Conservation (phyloP, 345 rosid species). For the Geranium brycei region DNA sequence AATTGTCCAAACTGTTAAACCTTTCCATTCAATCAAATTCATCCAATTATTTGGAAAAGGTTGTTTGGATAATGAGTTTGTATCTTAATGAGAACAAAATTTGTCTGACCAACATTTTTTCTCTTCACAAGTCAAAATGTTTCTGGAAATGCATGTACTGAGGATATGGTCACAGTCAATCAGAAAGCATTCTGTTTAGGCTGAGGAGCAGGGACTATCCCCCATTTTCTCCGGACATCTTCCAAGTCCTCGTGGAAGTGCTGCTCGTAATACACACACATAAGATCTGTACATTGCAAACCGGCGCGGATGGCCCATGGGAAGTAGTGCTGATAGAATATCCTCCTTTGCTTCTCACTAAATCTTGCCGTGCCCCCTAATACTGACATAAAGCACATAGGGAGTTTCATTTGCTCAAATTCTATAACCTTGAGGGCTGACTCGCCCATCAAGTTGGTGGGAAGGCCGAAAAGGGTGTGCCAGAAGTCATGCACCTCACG, state of each 20-base stretch:
- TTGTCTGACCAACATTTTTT: no score
- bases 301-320: slow-evolving; percentile 35
- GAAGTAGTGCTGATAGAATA: slow-evolving; percentile 30
- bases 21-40: no score
- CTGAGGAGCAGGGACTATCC: slow-evolving; percentile 18
- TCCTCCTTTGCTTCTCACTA: slow-evolving; percentile 30
- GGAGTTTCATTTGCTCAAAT: slow-evolving; percentile 37
- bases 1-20: no score
- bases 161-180: no score
- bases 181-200: neutral
- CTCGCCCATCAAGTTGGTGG: slow-evolving; percentile 33
- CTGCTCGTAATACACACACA: slow-evolving; percentile 33
- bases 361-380: slow-evolving; percentile 30
- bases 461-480: slow-evolving; percentile 36
- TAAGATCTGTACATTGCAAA: slow-evolving; percentile 24
- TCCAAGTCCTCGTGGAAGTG: slow-evolving; percentile 37
- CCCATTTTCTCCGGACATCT: slow-evolving; percentile 27
- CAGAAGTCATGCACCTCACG: slow-evolving; percentile 43
- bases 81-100: no score
- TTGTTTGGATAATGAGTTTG: no score
- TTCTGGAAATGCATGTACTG: no score
- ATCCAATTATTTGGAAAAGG: no score
- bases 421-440: slow-evolving; percentile 42
- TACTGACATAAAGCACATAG: slow-evolving; percentile 35
- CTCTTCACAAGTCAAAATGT: no score